Percentiles rank a stretch among this genome's conserved stretches.
Conservation (phyloP, 257 asterid species). For the Ophiorrhiza pumila region DNA sequence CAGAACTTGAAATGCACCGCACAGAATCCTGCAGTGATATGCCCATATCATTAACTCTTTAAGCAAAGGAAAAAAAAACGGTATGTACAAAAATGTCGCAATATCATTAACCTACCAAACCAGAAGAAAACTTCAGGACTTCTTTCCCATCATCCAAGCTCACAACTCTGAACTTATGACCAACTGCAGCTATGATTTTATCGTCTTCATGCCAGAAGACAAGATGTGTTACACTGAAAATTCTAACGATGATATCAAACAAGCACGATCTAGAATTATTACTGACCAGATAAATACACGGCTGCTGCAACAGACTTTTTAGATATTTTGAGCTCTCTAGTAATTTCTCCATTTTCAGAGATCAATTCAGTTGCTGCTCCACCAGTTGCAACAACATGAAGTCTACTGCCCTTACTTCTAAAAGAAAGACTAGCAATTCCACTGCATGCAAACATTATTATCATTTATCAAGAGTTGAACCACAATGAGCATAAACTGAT, state of each 20-base stretch:
- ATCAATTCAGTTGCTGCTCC: conserved; percentile 28
- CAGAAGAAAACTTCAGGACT: conserved; percentile 28
- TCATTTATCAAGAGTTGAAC: neutral
- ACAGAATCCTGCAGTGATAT: conserved; percentile 23
- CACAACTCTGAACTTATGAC: conserved; percentile 27
- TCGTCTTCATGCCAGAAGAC: conserved; percentile 21
- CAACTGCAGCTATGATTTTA: conserved; percentile 26
- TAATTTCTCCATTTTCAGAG: conserved; percentile 30
- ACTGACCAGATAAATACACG: conserved; percentile 24
- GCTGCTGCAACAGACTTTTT: conserved; percentile 24
- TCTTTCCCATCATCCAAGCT: conserved; percentile 28
- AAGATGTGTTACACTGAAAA: conserved; percentile 12
- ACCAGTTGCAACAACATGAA: conserved; percentile 22
- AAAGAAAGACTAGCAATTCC: conserved; percentile 26
- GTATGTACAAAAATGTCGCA: neutral
- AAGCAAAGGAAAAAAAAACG: conserved; percentile 1
- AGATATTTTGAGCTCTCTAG: conserved; percentile 26
- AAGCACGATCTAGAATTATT: neutral
- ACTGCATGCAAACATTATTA: conserved; percentile 23
- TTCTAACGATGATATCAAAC: neutral
- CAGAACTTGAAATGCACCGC: conserved; percentile 21
- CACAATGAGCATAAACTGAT: neutral
- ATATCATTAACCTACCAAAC: conserved; percentile 18
- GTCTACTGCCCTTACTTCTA: conserved; percentile 16
- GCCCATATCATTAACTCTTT: conserved; percentile 10